Evolutionary conservation across 306 rosid species (phyloP).

Genomic region (Luffa acutangula): DNA sequence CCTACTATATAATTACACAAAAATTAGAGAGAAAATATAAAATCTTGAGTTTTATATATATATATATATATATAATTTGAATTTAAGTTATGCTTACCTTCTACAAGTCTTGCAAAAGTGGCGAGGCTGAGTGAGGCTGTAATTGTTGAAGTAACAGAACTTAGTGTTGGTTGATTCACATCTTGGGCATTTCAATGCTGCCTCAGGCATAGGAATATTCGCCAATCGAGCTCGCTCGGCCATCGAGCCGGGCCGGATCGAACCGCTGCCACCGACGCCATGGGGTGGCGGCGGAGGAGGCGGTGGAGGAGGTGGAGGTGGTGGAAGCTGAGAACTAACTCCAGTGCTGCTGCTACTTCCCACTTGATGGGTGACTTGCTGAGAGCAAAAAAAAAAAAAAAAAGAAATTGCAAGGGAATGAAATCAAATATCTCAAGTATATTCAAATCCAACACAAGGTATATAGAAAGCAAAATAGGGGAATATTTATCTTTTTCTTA

Average conservation of each 20-base stretch:
- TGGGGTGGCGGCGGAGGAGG: neutral
- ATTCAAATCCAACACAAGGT: neutral
- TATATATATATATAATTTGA: neutral
- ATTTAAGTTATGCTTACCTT: neutral
- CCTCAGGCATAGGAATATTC: constrained; percentile 9
- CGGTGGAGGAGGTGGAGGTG: constrained; percentile 3
- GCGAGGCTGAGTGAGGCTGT: constrained; percentile 14
- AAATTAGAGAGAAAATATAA: neutral
- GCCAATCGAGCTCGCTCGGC: constrained; percentile 16
- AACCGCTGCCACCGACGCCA: neutral
- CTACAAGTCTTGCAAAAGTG: constrained; percentile 14
- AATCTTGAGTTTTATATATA: neutral
- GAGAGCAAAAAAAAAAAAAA: neutral
- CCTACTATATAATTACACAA: neutral
- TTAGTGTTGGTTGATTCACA: constrained; percentile 20
- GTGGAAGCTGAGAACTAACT: constrained; percentile 8
- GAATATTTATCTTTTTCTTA: constrained; percentile 9
- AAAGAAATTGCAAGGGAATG: neutral
- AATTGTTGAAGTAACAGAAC: constrained; percentile 14
- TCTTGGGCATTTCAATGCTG: constrained; percentile 18
- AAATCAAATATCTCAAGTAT: constrained; percentile 3
- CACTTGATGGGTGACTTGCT: neutral
- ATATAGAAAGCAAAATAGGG: neutral
- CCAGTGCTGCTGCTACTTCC: neutral
- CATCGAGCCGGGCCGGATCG: constrained; percentile 16